These are phyloP conservation scores for Coemansia sp. DNA, from an alignment of 192 early-diverging fungal species.

Conservation along the genomic window DNA sequence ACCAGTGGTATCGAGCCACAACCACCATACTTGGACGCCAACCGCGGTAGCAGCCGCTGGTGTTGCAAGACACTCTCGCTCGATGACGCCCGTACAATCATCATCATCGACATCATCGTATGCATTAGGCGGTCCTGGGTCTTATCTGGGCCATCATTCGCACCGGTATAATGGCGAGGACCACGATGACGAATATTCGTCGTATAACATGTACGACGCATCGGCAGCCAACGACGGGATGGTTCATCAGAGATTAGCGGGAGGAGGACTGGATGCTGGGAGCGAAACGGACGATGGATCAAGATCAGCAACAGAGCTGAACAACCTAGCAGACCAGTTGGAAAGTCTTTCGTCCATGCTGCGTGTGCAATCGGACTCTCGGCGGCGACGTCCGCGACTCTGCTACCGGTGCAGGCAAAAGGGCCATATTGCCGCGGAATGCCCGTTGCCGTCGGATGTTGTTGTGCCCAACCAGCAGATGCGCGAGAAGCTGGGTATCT, in stretches of 20 bases:
- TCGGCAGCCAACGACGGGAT: conserved; percentile 10
- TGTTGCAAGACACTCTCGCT: conserved; percentile 3
- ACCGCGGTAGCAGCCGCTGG: neutral
- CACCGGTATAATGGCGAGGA: neutral
- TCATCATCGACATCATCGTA: neutral
- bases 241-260: conserved; percentile 1
- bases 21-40: conserved; percentile 5
- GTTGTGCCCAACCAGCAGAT: conserved; percentile 32
- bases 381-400: conserved; percentile 42
- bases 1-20: neutral
- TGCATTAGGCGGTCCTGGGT: neutral
- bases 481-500: conserved; percentile 22
- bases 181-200: conserved; percentile 9
- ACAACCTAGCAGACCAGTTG: conserved; percentile 46
- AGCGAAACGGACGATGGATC: conserved; percentile 36
- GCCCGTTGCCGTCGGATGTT: conserved; percentile 35
- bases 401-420: conserved; percentile 55
- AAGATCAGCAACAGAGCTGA: conserved; percentile 39
- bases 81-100: neutral
- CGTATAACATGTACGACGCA: neutral
- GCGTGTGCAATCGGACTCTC: conserved; percentile 48
- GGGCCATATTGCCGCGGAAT: conserved; percentile 47
- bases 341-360: conserved; percentile 43
- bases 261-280: conserved; percentile 9
- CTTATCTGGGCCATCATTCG: neutral